Evolutionary conservation across 495 filamentous ascomycete genomes (phyloP).

Genomic region (Penicillium maclennaniae): DNA sequence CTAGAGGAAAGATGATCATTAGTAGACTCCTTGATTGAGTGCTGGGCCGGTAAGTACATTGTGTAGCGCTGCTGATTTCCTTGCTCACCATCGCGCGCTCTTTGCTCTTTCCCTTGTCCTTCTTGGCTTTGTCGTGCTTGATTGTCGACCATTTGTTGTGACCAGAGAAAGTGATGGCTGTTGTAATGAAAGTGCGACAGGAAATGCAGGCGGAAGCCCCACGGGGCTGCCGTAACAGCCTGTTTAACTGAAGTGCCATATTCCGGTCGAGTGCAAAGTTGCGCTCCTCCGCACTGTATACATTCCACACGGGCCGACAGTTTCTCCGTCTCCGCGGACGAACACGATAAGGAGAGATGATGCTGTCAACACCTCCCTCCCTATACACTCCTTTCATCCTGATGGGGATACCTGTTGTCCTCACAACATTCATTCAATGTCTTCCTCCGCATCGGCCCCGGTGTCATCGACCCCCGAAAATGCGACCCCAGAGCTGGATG

Average conservation of each 20-base stretch:
- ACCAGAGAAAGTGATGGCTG: slow-evolving; percentile 53
- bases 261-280: not conserved
- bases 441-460: slow-evolving; percentile 33
- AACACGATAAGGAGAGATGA: slow-evolving; percentile 27
- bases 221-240: slow-evolving; percentile 10
- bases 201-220: slow-evolving; percentile 9
- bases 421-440: slow-evolving; percentile 31
- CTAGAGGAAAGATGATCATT: slow-evolving; percentile 21
- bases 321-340: slow-evolving; percentile 38
- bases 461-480: slow-evolving; percentile 29
- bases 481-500: slow-evolving; percentile 65
- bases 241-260: slow-evolving; percentile 18
- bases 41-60: slow-evolving; percentile 35
- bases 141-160: slow-evolving; percentile 95
- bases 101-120: slow-evolving; percentile 58
- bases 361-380: slow-evolving; percentile 6
- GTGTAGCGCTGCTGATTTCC: slow-evolving; percentile 52
- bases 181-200: slow-evolving; percentile 49
- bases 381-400: slow-evolving; percentile 6
- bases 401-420: slow-evolving; percentile 24
- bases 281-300: slow-evolving; percentile 6
- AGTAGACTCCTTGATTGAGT: slow-evolving; percentile 3
- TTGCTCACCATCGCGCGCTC: slow-evolving; percentile 47
- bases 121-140: slow-evolving; percentile 84
- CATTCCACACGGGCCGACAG: slow-evolving; percentile 29